Conservation (phyloP, 164 flowering plant species). For the Saururus chinensis region DNA sequence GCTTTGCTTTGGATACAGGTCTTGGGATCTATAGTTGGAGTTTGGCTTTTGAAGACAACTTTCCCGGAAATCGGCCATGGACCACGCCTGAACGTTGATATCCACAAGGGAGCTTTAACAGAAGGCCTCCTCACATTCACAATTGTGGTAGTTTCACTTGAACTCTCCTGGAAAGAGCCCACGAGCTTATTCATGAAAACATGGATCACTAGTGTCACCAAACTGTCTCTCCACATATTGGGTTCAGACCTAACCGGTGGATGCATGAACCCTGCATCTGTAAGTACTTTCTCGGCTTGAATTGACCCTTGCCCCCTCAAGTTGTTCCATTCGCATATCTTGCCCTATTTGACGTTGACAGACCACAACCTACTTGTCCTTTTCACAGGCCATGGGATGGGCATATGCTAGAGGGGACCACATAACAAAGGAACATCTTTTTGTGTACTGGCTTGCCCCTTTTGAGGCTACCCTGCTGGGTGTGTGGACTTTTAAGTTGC, state of each 20-base stretch:
- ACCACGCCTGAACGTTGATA: conserved; percentile 62
- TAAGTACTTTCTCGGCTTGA: conserved; percentile 25
- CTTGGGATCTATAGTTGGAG: conserved; percentile 65
- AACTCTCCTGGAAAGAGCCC: conserved; percentile 42
- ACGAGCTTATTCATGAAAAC: conserved; percentile 70
- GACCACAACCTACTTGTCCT: not conserved
- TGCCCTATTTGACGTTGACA: not conserved
- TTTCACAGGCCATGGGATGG: conserved; percentile 29
- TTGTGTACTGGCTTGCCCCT: conserved; percentile 96
- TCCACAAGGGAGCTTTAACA: conserved; percentile 74
- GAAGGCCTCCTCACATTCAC: conserved; percentile 75
- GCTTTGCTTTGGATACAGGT: conserved; percentile 26
- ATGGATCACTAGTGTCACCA: conserved; percentile 81
- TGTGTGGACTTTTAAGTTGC: conserved; percentile 52
- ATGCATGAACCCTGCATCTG: conserved; percentile 95
- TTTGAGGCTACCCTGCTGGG: conserved; percentile 71
- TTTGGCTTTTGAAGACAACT: conserved; percentile 37
- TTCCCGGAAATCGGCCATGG: conserved; percentile 70
- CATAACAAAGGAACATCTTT: conserved; percentile 72
- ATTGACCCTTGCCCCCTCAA: not conserved
- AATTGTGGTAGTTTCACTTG: conserved; percentile 50
- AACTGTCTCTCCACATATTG: conserved; percentile 75
- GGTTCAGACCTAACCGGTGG: conserved; percentile 97
- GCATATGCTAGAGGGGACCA: conserved; percentile 90
- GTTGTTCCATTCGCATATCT: not conserved